Base-by-base conservation (phyloP, 2,329 filamentous ascomycete genomes). In the Colletotrichum chlorophyti region DNA sequence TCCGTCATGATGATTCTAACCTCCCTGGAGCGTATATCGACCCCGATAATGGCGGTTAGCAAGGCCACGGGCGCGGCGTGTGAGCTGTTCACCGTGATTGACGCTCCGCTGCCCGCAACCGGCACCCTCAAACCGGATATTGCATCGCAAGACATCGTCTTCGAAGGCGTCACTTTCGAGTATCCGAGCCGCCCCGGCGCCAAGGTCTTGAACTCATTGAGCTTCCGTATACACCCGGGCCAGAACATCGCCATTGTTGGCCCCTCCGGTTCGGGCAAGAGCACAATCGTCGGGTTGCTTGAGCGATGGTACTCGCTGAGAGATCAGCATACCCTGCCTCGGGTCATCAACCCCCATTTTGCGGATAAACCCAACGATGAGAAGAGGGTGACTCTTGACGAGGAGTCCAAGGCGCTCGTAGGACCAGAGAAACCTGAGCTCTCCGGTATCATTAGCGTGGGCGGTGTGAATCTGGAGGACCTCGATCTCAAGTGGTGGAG, bases 221-320 rank as follows among this genome's bases (percentile, higher is more conserved):
- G 38, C 38, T 58, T 69, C n/a, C 50, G 38, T 29, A 59, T 67
- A 10, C 53, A 50, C 4, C 61, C 64, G 6, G 66, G 66, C 5
- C 61, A 66, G 27, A 59, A 62, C 23, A 62, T 76, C 0, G 77
- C 77, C 14, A 46, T 79, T n/a, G 76, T 79, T 15, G 77, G 77
- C 0, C 83, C 88, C 1, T 90, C 87, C 3, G 90, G 90, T 0
- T 87, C 83, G 5, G 90, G 90, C 0, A 93, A 93, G 70, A 90
- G 86, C 47, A 93, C 90, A 0, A 85, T 92, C 23, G 84, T 91
- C 1, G 88, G 86, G 0, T 73, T 93, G 3, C 76, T 92, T 3
- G 86, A 92, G 67, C 78, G 88, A 27, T 92, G 74, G 72, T 79
- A 79, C 19, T 53, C 53, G 3, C 7, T 62, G 65, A 72, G 29